phyloP scores from a whole-genome alignment of 1,284 basidiomycete species.

The Ustilago cynodontis region DNA sequence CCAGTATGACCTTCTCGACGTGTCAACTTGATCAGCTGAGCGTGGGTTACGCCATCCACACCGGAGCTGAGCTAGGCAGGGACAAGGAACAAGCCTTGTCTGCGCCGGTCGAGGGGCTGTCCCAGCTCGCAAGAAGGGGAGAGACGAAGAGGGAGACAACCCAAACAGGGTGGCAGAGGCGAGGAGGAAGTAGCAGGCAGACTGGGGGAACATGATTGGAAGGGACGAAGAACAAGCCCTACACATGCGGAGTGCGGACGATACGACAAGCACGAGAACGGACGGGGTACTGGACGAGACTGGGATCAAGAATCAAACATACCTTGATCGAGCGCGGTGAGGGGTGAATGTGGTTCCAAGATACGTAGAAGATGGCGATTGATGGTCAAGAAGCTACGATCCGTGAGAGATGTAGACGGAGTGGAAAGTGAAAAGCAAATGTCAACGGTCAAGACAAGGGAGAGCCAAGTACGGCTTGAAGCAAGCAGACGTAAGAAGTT shows the following conservation, averaged over 20 bases:
- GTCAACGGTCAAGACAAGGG: neutral
- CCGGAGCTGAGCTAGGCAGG: too few species aligned
- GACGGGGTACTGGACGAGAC: neutral
- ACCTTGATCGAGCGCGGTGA: neutral
- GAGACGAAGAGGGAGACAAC: neutral
- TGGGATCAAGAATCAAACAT: neutral
- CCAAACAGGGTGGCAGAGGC: too few species aligned
- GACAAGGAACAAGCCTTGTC: too few species aligned
- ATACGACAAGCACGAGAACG: too few species aligned
- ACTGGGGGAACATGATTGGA: too few species aligned
- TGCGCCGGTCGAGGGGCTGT: too few species aligned
- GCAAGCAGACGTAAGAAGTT: slow-evolving; percentile 7
- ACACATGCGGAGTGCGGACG: too few species aligned
- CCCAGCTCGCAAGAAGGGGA: too few species aligned
- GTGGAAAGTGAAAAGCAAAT: neutral
- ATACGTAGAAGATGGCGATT: neutral
- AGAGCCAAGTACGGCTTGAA: neutral
- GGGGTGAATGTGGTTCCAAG: neutral
- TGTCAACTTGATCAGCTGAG: too few species aligned
- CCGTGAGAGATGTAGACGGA: neutral
- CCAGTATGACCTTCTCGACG: too few species aligned
- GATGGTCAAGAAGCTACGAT: neutral
- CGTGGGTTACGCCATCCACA: neutral
- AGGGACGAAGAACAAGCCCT: too few species aligned
- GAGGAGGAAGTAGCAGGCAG: too few species aligned